Evolutionary conservation across 2,329 filamentous ascomycete genomes (phyloP).

Genomic region (Pleomassaria siparia): DNA sequence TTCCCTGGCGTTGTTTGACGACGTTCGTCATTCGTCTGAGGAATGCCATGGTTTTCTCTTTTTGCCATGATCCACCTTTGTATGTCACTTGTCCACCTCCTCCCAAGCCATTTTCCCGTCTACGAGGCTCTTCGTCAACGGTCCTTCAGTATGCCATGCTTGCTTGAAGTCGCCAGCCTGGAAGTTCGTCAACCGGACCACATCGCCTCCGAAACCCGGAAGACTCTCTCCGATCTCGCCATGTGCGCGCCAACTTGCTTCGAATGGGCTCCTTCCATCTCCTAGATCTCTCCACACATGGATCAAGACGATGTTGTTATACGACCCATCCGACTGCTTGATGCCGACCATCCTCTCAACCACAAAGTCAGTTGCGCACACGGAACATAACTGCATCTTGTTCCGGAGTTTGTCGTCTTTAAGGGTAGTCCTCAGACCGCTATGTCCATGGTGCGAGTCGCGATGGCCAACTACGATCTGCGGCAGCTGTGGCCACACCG

Average conservation of each 20-base stretch:
- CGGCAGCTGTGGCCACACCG: constrained; percentile 25
- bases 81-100: too few species aligned
- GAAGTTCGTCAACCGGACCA: constrained; percentile 8
- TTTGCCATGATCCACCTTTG: too few species aligned
- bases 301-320: constrained; percentile 12
- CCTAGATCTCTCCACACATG: constrained; percentile 32
- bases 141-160: constrained; percentile 16
- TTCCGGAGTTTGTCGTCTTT: constrained; percentile 16
- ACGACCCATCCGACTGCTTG: neutral
- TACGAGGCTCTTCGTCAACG: neutral
- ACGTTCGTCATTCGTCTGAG: neutral
- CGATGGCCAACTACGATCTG: constrained; percentile 29
- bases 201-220: constrained; percentile 4
- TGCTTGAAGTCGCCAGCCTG: constrained; percentile 19
- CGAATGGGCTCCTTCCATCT: constrained; percentile 24
- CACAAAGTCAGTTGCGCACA: constrained; percentile 32
- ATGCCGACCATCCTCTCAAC: constrained; percentile 11
- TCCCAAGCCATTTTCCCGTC: too few species aligned
- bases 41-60: neutral
- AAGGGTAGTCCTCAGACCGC: constrained; percentile 20
- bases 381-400: constrained; percentile 19
- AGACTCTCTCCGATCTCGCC: constrained; percentile 15
- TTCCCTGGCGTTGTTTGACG: neutral
- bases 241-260: constrained; percentile 30
- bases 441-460: constrained; percentile 24